Conservation (phyloP, 306 rosid genomes). For the Acmispon strigosus region DNA sequence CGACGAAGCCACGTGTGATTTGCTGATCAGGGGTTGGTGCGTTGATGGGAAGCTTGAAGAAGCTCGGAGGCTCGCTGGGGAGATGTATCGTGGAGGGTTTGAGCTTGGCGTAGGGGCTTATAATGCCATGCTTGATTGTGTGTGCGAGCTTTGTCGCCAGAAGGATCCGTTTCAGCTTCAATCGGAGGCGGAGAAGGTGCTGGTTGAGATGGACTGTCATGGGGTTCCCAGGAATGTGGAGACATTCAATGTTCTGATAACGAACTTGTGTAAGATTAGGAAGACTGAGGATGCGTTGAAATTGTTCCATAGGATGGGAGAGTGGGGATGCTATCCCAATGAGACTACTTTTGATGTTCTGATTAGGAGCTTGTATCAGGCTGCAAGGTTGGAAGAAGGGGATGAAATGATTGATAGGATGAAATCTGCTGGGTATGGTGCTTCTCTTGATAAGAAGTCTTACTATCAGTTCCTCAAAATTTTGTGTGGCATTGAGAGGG, state of each 20-base stretch:
- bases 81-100: constrained; percentile 84
- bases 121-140: constrained; percentile 71
- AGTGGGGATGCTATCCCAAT: constrained; percentile 53
- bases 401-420: constrained; percentile 85
- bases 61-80: constrained; percentile 63
- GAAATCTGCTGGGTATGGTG: constrained; percentile 53
- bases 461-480: constrained; percentile 58
- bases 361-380: constrained; percentile 70
- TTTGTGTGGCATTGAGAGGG: constrained; percentile 78
- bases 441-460: constrained; percentile 50
- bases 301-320: constrained; percentile 53
- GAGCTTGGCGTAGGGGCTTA: constrained; percentile 56
- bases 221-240: constrained; percentile 81
- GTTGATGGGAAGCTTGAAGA: constrained; percentile 59
- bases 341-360: constrained; percentile 50
- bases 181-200: constrained; percentile 53
- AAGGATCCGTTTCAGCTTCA: constrained; percentile 66
- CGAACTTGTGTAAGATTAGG: constrained; percentile 72
- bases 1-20: constrained; percentile 46
- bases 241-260: constrained; percentile 70
- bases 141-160: constrained; percentile 57
- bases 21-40: constrained; percentile 68
- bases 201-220: constrained; percentile 57
- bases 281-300: constrained; percentile 52
- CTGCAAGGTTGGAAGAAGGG: constrained; percentile 72